Evolutionary conservation across 768 basidiomycete genomes (phyloP), one percentile per base, ranked within the genome.

Genomic region (Leccinum subtestaceum): DNA sequence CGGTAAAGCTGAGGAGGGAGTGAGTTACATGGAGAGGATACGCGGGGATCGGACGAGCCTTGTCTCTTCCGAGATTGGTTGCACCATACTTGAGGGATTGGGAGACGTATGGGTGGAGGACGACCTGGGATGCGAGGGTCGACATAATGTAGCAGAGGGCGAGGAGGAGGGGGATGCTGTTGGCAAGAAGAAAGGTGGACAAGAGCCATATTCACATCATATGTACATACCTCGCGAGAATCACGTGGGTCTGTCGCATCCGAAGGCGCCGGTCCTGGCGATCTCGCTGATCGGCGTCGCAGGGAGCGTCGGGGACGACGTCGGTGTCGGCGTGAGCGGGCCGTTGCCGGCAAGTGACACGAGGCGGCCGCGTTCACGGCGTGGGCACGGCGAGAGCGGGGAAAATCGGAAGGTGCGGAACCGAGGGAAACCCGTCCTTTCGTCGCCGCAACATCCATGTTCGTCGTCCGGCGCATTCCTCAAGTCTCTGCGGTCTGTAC

Each of bases 31-130:
- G 38, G 11, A 29, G 21, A 34, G 34, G 19, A 13, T 40, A 9
- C 6, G 46, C 23, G 10, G 27, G 9, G 53, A 12, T 5, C 11
- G 43, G 40, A 58, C 73, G 57, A 65, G 86, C 93, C 86, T 99
- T 98, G 80, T 98, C 96, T 52, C 95, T 81, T 10, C 95, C 96
- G 32, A 89, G 70, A 15, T 92, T 97, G 0, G 93, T 94, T 19
- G 81, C 81, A 51, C 87, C 82, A 52, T 90, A 85, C 70, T 88
- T 91, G 71, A 98, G 77, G 25, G 83, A 75, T 61, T 89, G 84
- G 36, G 89, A 88, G 32, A 93, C 80, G 1, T 81, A 77, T 9
- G 96, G 96, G 66, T 98, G 94, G 48, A 98, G 82, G 58, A 98
- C 80, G 62, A 96, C 69, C 67, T 95, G 91, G 19, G 88, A 84